Base-by-base conservation (phyloP, 305 asterid species). In the Fraxinus albicans region DNA sequence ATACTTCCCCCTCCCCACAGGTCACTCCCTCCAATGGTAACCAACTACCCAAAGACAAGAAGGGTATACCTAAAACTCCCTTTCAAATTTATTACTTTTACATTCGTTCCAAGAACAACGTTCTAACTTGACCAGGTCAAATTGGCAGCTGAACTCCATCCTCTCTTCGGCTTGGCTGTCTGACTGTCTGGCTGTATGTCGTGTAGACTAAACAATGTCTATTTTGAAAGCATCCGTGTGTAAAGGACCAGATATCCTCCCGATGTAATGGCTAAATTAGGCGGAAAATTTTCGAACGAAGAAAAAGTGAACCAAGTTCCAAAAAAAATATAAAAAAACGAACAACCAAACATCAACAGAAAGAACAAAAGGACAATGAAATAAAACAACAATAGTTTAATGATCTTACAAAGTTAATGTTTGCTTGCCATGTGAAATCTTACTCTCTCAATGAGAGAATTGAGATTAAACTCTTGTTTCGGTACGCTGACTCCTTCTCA, bases 371-470 rank as follows among this genome's bases (percentile, higher is more conserved):
- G 74, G n/a, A 12, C 79, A 50, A 63, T 17, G 25, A 0, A 58
- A 34, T 15, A 79, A 36, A 63, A 79, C 36, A 47, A 50, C 76
- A 73, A 31, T 7, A 75, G 55, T 19, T 77, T 19, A 23, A 75
- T 70, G 65, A n/a, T 79, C 84, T 80, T 27, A 78, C 86, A 17
- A 70, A 25, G 84, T 81, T 42, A 63, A 36, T 40, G 9, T 78
- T 27, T 63, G 76, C 73, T 72, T 58, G 81, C 67, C n/a, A 47
- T 29, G 75, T 69, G 75, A 67, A 13, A 3, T 12, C n/a, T 47
- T 47, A 47, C 19, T 47, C 19, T 47, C 19, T 47, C 60, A 53
- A 53, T 4, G 21, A 47, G 21, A 15, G 38, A 67, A 25, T 25
- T 63, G 29, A 63, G 35, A 65, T 25, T 23, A 69, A 27, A 69